These are phyloP conservation scores for Pelargonium exstipulatum DNA, from an alignment of 441 rosid genomes.

Conservation along the genomic window DNA sequence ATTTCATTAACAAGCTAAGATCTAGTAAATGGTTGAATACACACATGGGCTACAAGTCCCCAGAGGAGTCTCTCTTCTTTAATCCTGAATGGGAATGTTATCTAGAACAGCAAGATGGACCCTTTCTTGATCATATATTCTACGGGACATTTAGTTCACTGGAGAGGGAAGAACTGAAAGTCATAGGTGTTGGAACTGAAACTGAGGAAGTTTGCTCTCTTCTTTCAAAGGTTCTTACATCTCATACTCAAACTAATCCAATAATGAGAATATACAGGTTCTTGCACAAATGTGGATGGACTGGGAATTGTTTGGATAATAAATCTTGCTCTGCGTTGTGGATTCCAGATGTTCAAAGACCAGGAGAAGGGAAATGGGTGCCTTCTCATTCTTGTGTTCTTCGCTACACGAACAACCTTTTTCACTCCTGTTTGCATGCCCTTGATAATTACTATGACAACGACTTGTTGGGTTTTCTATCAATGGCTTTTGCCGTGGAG, in stretches of 20 bases:
- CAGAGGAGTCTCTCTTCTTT: background rate
- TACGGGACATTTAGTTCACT: background rate
- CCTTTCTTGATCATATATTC: background rate
- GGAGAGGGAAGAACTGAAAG: background rate
- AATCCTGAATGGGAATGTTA: background rate
- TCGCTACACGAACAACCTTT: background rate
- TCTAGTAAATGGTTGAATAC: background rate
- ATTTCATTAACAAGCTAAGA: too few relatives aligned
- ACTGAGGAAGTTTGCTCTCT: background rate
- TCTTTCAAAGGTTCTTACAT: background rate
- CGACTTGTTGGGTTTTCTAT: background rate
- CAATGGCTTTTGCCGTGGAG: background rate
- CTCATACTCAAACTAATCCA: background rate
- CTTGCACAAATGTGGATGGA: background rate
- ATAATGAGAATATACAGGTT: background rate
- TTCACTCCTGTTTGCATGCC: background rate
- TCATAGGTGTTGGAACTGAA: background rate
- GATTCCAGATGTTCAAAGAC: background rate
- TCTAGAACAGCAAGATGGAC: background rate
- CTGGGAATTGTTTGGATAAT: background rate
- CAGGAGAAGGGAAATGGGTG: background rate
- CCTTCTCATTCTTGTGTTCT: background rate
- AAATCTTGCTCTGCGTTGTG: background rate
- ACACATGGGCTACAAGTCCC: background rate
- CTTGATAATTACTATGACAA: background rate